A percentile compares a stretch with the other conserved stretches of the same genome.
Conservation (phyloP, 225 moss, liverwort and hornwort genomes). For the Pleurozium schreberi region DNA sequence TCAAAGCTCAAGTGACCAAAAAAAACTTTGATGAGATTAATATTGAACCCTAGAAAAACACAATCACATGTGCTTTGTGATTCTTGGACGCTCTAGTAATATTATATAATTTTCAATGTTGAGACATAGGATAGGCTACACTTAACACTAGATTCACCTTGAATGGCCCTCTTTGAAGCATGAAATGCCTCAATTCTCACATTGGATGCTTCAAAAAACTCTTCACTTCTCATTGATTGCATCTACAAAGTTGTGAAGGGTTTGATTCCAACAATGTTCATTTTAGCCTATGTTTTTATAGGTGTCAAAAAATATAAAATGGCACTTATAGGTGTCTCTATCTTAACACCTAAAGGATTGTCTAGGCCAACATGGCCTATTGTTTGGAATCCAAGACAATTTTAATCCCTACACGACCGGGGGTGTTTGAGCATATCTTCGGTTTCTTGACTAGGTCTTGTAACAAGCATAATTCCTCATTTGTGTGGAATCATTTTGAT, state of each 20-base stretch:
- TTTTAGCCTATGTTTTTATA: background rate
- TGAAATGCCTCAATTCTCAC: background rate
- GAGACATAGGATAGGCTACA: no score
- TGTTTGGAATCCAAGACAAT: no score
- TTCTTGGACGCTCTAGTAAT: rapidly evolving
- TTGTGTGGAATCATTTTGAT: no score
- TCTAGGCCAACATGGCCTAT: no score
- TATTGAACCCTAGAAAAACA: rapidly evolving
- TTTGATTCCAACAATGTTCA: rapidly evolving
- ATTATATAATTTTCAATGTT: no score
- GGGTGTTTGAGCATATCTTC: no score
- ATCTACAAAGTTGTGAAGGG: rapidly evolving
- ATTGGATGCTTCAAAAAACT: background rate
- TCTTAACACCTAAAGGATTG: background rate
- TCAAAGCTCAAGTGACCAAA: background rate
- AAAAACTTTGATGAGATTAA: no score
- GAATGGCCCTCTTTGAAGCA: background rate
- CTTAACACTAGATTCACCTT: background rate
- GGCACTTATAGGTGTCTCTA: background rate
- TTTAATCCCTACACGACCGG: no score
- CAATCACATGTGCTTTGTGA: background rate
- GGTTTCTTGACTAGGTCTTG: no score
- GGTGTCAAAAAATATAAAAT: background rate
- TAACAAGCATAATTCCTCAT: no score
- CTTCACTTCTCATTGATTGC: no score